Base-by-base conservation (phyloP, 2,329 filamentous ascomycete genomes). In the Zasmidium citrigriseum region DNA sequence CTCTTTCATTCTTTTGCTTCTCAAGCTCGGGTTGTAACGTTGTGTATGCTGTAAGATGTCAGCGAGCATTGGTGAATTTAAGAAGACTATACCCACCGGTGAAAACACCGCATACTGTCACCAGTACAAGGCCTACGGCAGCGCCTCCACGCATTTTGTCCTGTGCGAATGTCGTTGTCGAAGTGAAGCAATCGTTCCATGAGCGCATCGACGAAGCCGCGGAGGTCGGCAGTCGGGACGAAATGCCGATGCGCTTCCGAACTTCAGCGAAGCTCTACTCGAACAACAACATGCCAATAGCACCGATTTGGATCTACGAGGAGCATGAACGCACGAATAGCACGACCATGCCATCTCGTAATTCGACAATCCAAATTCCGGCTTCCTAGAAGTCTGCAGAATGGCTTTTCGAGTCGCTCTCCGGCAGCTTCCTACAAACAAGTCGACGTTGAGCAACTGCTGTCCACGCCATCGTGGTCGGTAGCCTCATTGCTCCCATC, bases 401-500 rank as follows among this genome's bases (percentile, higher is more conserved):
- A n/a, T 41, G 34, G 34, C 4, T 41, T 41, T n/a, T 41, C 34
- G 12, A 41, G 7, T 41, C 34, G 34, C 16, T 41, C 34, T 4
- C 18, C 5, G 7, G 34, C 34, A 4, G 34, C 34, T 41, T 41
- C 34, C 4, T 41, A n/a, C 4, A 11, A 41, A 41, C 34, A 64
- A 22, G 21, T 70, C 45, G 64, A 73, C 48, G 59, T 79, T 16
- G 70, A 77, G 20, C 58, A 72, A 27, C 70, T 80, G 27, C 85
- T 93, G 54, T 82, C 85, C 16, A 82, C 83, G 59, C 91, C 93
- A 21, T 88, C 84, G 50, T 97, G 93, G 93, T 96, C 93, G 47
- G 87, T 96, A 64, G 80, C 85, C 29, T 88, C 89, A 9, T 85
- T 96, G 4, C 80, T 95, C 0, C 85, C 88, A 70, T 54, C 56